Conservation (phyloP, 106 monocot genomes). For the Phalaenopsis equestris region DNA sequence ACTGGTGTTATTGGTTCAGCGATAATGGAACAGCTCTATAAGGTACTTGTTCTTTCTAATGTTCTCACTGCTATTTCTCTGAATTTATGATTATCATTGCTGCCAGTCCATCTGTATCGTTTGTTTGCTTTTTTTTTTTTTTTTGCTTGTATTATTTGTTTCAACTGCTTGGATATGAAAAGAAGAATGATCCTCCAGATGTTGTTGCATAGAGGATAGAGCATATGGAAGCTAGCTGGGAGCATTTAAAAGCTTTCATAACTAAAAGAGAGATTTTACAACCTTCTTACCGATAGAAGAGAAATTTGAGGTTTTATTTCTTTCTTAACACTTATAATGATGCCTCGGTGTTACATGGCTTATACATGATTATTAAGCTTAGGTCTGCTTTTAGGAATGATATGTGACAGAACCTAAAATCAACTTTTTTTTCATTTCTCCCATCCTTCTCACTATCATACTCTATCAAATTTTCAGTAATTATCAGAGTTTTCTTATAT, state of each 20-base stretch:
- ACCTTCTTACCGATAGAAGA: not conserved
- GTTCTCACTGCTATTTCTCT: not conserved
- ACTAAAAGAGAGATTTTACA: not conserved
- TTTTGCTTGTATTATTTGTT: not conserved
- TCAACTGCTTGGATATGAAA: not conserved
- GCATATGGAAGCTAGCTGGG: not conserved
- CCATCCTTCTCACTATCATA: too few species aligned
- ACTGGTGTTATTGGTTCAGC: constrained; percentile 66
- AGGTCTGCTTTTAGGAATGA: not conserved
- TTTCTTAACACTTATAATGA: too few species aligned
- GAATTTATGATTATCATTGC: not conserved
- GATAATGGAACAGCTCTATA: constrained; percentile 68
- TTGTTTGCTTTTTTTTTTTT: not conserved
- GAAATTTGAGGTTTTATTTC: not conserved
- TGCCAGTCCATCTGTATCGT: not conserved
- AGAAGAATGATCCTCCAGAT: not conserved
- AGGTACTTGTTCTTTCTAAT: constrained; percentile 22
- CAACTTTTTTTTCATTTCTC: too few species aligned
- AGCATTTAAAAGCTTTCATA: not conserved
- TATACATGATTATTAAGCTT: not conserved
- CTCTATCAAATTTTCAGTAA: too few species aligned
- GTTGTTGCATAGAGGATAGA: not conserved
- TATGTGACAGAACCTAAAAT: too few species aligned
- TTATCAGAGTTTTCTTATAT: too few species aligned
- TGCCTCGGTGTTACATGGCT: not conserved